Evolutionary conservation across 257 asterid genomes (phyloP), one percentile per base, ranked within the genome.

Genomic region (Solanum chiquidenum): DNA sequence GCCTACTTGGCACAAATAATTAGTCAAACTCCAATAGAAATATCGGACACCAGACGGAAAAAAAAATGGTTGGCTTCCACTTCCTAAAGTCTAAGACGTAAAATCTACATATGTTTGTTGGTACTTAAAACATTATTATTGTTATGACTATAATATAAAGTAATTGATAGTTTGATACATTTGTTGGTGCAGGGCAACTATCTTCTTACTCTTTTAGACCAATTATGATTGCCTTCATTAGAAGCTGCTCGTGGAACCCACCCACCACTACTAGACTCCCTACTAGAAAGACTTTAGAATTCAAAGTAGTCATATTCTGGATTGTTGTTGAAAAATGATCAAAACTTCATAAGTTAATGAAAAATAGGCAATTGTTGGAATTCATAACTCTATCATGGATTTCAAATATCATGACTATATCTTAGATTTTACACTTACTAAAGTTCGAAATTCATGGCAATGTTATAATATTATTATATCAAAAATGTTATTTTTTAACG

Each of bases 181-280:
- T 80, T 3, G 29, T 49, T 80, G 42, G 69, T 82, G 25, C 4
- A 4, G 31, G 62, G 25, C 60, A 25, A 79, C 64, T 79, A 44
- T 46, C 68, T 80, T 80, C 66, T 79, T 46, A 80, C 14, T 46
- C 42, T 46, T 80, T 80, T 3, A 42, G 5, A 46, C 27, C 14
- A 80, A 80, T 80, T 44, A 79, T 79, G 84, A 16, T 79, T 79
- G 84, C 84, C 64, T 79, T 79, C 85, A 14, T 44, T 80, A 80
- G 85, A 80, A 80, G 68, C 6, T 46, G 14, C 20, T 13, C 29
- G 42, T 46, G 68, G 69, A 79, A 46, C 85, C 85, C 69, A 80
- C 42, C 10, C 27, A 46, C 68, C 66, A n/a, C 58, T 12, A 68
- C 75, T 27, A 29, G 75, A 6, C 64, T 55, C 64, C 64, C 64